Conservation (phyloP, 345 rosid species). For the Punica granatum region DNA sequence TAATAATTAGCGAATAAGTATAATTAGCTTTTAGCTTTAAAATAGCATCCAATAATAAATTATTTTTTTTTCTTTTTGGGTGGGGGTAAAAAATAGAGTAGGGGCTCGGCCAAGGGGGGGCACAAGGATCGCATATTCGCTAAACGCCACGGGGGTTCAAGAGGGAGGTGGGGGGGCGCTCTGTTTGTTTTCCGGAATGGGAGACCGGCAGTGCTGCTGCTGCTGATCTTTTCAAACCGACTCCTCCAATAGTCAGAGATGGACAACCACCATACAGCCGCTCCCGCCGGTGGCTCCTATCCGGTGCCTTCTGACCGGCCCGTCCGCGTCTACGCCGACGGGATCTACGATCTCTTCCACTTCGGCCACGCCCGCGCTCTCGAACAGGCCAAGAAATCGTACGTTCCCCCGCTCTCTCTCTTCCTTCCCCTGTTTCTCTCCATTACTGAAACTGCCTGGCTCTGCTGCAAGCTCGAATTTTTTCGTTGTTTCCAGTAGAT, state of each 20-base stretch:
- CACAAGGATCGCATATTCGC: background rate
- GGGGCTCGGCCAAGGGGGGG: too few species aligned
- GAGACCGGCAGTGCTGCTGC: constrained; percentile 2
- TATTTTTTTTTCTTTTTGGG: background rate
- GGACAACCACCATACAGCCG: constrained; percentile 1
- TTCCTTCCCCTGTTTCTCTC: background rate
- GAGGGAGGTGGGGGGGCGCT: background rate
- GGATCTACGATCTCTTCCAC: constrained; percentile 98
- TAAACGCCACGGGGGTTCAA: background rate
- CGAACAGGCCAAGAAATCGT: constrained; percentile 92
- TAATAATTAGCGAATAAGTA: too few species aligned
- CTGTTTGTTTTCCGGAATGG: background rate
- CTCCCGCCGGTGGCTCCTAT: background rate
- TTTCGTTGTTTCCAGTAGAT: background rate
- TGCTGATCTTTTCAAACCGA: background rate
- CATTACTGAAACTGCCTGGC: background rate
- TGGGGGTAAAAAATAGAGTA: too few species aligned
- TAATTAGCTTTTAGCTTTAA: too few species aligned
- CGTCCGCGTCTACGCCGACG: constrained; percentile 92
- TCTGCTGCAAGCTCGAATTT: background rate
- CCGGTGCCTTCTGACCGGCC: constrained; percentile 40
- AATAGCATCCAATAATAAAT: background rate
- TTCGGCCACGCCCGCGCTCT: constrained; percentile 96
- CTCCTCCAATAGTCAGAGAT: background rate
- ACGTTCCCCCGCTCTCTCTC: constrained; percentile 13